Evolutionary conservation across 2,329 filamentous ascomycete species (phyloP).

Genomic region (Penicillium freii): DNA sequence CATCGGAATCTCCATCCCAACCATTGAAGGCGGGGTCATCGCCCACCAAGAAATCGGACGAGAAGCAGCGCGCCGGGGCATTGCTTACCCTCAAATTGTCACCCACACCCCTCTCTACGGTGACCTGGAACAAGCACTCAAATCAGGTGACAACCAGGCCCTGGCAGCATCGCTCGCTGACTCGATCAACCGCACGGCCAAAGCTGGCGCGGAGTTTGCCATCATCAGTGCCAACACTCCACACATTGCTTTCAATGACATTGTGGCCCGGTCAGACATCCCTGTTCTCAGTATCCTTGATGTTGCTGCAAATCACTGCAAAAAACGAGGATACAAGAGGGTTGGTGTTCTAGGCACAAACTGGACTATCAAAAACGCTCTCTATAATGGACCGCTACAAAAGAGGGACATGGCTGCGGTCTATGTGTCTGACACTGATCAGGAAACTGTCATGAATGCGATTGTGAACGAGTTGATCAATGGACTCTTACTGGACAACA

Average conservation of each 20-base stretch:
- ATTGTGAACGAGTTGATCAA: not conserved
- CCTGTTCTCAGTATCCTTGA: slow-evolving; percentile 10
- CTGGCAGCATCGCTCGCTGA: not conserved
- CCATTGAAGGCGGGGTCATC: slow-evolving; percentile 11
- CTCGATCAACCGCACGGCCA: slow-evolving; percentile 11
- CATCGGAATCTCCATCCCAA: slow-evolving; percentile 13
- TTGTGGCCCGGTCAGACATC: slow-evolving; percentile 2
- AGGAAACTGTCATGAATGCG: not conserved
- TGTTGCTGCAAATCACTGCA: slow-evolving; percentile 1
- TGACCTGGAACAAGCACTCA: slow-evolving; percentile 4
- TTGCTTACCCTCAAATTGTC: slow-evolving; percentile 11
- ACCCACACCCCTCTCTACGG: slow-evolving; percentile 9
- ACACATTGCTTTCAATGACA: slow-evolving; percentile 5
- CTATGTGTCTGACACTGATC: slow-evolving; percentile 3
- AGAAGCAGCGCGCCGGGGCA: slow-evolving; percentile 9
- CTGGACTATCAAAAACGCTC: not conserved
- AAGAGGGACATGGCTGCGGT: slow-evolving; percentile 4
- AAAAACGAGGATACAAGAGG: not conserved
- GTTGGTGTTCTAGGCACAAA: slow-evolving; percentile 1
- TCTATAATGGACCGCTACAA: slow-evolving; percentile 6
- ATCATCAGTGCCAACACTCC: slow-evolving; percentile 13
- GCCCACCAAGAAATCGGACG: slow-evolving; percentile 12
- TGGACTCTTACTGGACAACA: not conserved
- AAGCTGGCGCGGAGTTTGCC: slow-evolving; percentile 12
- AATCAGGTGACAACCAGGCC: not conserved